Percentiles rank a stretch among this genome's conserved stretches.
These are phyloP conservation scores for Apodospora peruviana DNA, from an alignment of 495 filamentous ascomycete species.

Conservation along the genomic window DNA sequence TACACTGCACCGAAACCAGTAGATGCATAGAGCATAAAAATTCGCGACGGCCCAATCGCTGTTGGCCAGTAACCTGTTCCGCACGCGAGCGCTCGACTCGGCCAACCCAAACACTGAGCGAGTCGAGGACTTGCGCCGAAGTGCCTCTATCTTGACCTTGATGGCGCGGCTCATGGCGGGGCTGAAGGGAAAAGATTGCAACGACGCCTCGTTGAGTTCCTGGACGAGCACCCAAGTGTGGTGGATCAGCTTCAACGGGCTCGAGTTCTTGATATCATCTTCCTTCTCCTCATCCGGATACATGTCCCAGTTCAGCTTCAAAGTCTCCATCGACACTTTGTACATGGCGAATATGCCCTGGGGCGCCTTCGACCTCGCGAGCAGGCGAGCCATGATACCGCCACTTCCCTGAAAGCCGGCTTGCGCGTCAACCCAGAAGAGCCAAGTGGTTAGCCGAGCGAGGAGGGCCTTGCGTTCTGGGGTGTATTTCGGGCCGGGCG, in stretches of 20 bases:
- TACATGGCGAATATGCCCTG: constrained; percentile 15
- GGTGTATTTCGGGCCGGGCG: not conserved
- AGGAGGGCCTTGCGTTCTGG: constrained; percentile 10
- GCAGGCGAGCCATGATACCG: constrained; percentile 17
- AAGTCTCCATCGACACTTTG: constrained; percentile 11
- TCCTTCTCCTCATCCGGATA: constrained; percentile 43
- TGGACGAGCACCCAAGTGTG: constrained; percentile 35
- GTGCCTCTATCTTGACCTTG: constrained; percentile 9
- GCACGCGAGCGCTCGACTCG: constrained; percentile 29
- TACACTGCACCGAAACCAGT: constrained; percentile 34
- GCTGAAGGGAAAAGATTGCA: no score
- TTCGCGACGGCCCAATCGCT: constrained; percentile 42
- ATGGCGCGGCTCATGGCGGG: constrained; percentile 6
- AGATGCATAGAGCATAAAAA: constrained; percentile 39
- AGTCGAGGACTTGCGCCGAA: constrained; percentile 14
- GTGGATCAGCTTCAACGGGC: constrained; percentile 26
- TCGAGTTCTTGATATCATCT: constrained; percentile 44
- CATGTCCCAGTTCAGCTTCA: constrained; percentile 30
- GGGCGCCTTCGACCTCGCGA: constrained; percentile 1
- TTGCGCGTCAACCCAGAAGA: constrained; percentile 23
- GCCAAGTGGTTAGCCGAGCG: constrained; percentile 22
- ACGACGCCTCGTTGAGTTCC: constrained; percentile 20
- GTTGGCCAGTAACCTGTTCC: constrained; percentile 39
- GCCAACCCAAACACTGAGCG: constrained; percentile 29
- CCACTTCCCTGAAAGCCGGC: constrained; percentile 20